Conservation (phyloP, 1,139 yeast species). For the Kazachstania sp. region DNA sequence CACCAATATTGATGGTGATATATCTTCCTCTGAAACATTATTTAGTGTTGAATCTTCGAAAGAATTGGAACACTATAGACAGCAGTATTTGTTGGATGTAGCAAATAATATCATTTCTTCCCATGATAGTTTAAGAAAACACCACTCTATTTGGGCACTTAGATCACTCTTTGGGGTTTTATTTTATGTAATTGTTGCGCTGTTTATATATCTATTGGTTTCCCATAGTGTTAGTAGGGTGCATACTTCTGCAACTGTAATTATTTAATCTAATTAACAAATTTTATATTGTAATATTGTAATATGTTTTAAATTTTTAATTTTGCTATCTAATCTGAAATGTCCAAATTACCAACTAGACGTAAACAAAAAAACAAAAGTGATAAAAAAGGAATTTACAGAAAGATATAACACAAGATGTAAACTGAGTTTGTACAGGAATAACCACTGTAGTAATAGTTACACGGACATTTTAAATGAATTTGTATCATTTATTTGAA, state of each 20-base stretch:
- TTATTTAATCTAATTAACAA: background rate
- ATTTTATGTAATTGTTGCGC: constrained; percentile 3
- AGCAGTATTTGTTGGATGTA: constrained; percentile 6
- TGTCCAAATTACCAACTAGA: background rate
- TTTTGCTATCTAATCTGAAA: background rate
- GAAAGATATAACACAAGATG: too few relatives aligned
- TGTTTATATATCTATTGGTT: constrained; percentile 4
- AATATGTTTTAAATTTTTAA: background rate
- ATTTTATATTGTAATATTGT: too few relatives aligned
- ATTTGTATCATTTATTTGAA: too few relatives aligned
- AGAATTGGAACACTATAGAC: constrained; percentile 3
- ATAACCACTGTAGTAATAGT: too few relatives aligned
- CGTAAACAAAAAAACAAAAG: constrained; percentile 3
- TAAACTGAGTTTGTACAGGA: too few relatives aligned
- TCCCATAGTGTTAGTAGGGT: background rate
- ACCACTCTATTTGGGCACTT: constrained; percentile 11
- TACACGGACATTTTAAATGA: too few relatives aligned
- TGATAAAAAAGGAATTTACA: background rate
- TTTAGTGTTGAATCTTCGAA: background rate
- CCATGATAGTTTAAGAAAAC: constrained; percentile 11
- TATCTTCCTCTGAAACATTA: background rate
- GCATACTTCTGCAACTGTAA: background rate
- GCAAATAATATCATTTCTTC: constrained; percentile 12
- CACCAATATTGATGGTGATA: background rate
- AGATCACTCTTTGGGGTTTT: constrained; percentile 9